A percentile compares a stretch with the other conserved stretches of the same genome.
Conservation (phyloP, 2,329 filamentous ascomycete genomes). For the Penicillium decumbens region DNA sequence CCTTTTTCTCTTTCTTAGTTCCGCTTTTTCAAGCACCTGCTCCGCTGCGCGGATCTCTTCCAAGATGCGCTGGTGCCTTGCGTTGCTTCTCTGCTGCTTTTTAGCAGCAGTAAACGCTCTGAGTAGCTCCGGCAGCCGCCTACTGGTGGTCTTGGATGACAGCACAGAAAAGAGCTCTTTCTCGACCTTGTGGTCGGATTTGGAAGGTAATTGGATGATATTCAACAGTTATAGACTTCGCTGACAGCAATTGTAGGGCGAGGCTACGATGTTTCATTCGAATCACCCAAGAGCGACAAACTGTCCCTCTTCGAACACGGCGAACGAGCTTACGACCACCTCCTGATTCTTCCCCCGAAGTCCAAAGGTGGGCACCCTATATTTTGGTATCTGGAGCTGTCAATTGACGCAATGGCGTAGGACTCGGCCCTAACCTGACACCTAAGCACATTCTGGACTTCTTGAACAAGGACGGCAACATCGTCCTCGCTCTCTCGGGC, state of each 20-base stretch:
- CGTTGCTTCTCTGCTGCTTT: conserved; percentile 63
- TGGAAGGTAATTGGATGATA: conserved; percentile 39
- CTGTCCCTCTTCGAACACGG: conserved; percentile 79
- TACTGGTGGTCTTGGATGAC: conserved; percentile 85
- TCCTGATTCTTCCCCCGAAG: conserved; percentile 82
- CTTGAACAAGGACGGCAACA: conserved; percentile 84
- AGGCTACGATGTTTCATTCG: conserved; percentile 74
- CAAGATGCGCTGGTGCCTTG: conserved; percentile 71
- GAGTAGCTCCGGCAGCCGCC: conserved; percentile 71
- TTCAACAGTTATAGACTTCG: not conserved
- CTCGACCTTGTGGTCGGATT: conserved; percentile 62
- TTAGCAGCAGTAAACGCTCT: conserved; percentile 56
- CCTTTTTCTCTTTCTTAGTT: conserved; percentile 14
- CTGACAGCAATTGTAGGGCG: conserved; percentile 54
- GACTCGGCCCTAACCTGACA: conserved; percentile 81
- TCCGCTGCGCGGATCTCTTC: conserved; percentile 34
- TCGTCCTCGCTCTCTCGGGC: conserved; percentile 78
- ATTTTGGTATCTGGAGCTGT: conserved; percentile 1
- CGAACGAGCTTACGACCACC: conserved; percentile 83
- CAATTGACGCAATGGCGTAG: conserved; percentile 45
- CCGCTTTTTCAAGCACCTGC: conserved; percentile 16
- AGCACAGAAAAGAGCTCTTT: conserved; percentile 74
- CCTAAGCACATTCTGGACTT: conserved; percentile 85
- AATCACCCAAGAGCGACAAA: conserved; percentile 74
- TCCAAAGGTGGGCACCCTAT: conserved; percentile 64